Evolutionary conservation across 352 stramenopile genomes (phyloP).

Genomic region (Peronosclerospora sorghi): DNA sequence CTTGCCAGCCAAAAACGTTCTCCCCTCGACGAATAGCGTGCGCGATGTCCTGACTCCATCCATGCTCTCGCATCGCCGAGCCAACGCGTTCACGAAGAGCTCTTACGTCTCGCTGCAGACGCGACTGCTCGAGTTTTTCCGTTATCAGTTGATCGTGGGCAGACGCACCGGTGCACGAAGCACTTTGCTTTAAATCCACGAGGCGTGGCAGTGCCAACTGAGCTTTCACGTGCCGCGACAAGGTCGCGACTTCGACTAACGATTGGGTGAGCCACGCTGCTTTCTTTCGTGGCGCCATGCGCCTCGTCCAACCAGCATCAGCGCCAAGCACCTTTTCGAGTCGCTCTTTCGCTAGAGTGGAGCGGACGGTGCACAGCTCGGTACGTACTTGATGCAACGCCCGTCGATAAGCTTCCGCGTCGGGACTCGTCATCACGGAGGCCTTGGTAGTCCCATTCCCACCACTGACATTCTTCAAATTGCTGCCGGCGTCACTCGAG

Average conservation of each 20-base stretch:
- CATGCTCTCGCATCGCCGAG: constrained; percentile 29
- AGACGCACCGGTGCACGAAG: constrained; percentile 5
- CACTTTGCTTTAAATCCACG: constrained; percentile 36
- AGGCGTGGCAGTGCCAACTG: constrained; percentile 57
- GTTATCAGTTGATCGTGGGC: constrained; percentile 34
- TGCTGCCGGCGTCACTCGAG: constrained; percentile 35
- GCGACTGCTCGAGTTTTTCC: constrained; percentile 41
- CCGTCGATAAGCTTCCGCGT: constrained; percentile 46
- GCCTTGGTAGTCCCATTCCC: constrained; percentile 9
- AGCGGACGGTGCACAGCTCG: constrained; percentile 39
- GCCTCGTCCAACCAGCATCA: constrained; percentile 3
- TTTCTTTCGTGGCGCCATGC: constrained; percentile 4
- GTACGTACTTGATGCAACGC: constrained; percentile 46
- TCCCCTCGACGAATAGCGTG: constrained; percentile 48
- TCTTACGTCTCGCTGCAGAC: constrained; percentile 25
- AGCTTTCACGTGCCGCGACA: constrained; percentile 42
- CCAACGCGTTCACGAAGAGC: constrained; percentile 38
- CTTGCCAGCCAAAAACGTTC: constrained; percentile 65
- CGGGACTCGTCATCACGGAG: constrained; percentile 26
- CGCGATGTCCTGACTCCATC: constrained; percentile 47
- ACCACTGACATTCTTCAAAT: constrained; percentile 10
- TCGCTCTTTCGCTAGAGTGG: constrained; percentile 51
- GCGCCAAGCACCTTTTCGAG: constrained; percentile 39
- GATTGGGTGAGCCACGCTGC: constrained; percentile 27
- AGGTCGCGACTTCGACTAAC: constrained; percentile 33